Percentiles rank a stretch among this genome's conserved stretches.
These are phyloP conservation scores for Phytophthora pinifolia DNA, from an alignment of 352 stramenopile species.

Conservation along the genomic window DNA sequence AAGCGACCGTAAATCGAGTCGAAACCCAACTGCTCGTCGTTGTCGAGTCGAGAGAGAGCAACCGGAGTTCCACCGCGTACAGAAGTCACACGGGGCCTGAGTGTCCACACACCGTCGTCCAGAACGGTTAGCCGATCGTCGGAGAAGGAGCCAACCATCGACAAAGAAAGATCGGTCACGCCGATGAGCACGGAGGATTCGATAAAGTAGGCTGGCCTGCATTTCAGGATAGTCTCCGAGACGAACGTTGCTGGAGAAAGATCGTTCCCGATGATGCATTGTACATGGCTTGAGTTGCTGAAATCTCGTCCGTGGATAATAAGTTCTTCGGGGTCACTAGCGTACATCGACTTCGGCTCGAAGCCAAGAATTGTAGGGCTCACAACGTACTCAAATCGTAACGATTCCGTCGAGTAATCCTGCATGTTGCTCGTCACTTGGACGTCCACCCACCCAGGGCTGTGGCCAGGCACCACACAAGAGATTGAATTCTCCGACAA, in stretches of 20 bases:
- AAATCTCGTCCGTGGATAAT: slow-evolving; percentile 38
- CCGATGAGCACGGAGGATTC: slow-evolving; percentile 29
- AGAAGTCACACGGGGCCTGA: slow-evolving; percentile 22
- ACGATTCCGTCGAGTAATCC: slow-evolving; percentile 39
- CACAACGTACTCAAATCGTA: slow-evolving; percentile 41
- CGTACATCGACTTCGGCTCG: slow-evolving; percentile 19
- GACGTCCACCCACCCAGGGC: slow-evolving; percentile 33
- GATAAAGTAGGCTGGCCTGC: slow-evolving; percentile 5
- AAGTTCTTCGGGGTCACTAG: slow-evolving; percentile 7
- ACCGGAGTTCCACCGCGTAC: slow-evolving; percentile 20
- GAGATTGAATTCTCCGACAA: slow-evolving; percentile 32
- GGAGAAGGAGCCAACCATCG: slow-evolving; percentile 28
- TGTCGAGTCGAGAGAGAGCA: slow-evolving; percentile 8
- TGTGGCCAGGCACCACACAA: slow-evolving; percentile 33
- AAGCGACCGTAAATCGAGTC: slow-evolving; percentile 24
- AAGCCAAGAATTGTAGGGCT: slow-evolving; percentile 39
- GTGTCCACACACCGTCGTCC: slow-evolving; percentile 16
- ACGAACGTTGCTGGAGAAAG: slow-evolving; percentile 27
- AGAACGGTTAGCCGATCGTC: slow-evolving; percentile 19
- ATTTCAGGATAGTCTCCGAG: slow-evolving; percentile 28
- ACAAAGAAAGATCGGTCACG: slow-evolving; percentile 31
- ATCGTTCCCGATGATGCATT: slow-evolving; percentile 38
- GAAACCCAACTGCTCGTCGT: background rate
- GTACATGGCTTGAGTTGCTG: slow-evolving; percentile 34
- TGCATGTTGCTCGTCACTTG: slow-evolving; percentile 60